Evolutionary conservation across 2,329 filamentous ascomycete species (phyloP), one percentile per base, ranked within the genome.

Genomic region (Sarocladium brachiariae): DNA sequence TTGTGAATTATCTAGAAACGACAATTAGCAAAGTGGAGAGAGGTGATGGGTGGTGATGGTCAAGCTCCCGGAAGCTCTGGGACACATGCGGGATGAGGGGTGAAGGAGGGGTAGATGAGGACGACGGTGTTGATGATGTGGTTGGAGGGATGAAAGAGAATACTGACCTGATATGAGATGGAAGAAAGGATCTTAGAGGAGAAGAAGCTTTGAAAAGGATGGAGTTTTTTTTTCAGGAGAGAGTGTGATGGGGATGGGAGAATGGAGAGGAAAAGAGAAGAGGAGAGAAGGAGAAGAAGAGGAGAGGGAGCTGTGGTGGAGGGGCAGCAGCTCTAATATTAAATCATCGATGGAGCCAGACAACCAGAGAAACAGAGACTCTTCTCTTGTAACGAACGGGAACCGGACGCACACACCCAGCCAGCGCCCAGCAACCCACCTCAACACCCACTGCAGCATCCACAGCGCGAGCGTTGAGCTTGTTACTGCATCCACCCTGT

Each of bases 1-100:
- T 71, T 61, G 57, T 67, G 63, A 54, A 50, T 53, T 7, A 53
- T 52, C 56, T 46, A 54, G 49, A 49, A 39, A 54, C 37, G 31
- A 47, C 33, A 46, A 43, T 50, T 10, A 49, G 49, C 19, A 38
- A 31, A 49, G 46, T 51, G 16, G 47, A 49, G 43, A 47, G 52
- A 33, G 23, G 19, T 39, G 50, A 39, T 46, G 50, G 34, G 46
- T 50, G 19, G 38, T 34, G 49, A 27, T 30, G 47, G 27, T 41
- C 43, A 55, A 51, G 49, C 24, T 35, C 19, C 18, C 33, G 24
- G 48, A 39, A 50, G 48, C 48, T 50, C 33, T 39, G 48, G 48
- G 43, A 31, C n/a, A 23, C 18, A 16, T 39, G 51, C n/a, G 41
- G 19, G 34, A 49, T 37, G 49, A 48, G 21, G 46, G 35, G 49